A percentile compares a stretch with the other conserved stretches of the same genome.
Evolutionary conservation across 106 monocot species (phyloP).

Genomic region (Dendrobium officinale): DNA sequence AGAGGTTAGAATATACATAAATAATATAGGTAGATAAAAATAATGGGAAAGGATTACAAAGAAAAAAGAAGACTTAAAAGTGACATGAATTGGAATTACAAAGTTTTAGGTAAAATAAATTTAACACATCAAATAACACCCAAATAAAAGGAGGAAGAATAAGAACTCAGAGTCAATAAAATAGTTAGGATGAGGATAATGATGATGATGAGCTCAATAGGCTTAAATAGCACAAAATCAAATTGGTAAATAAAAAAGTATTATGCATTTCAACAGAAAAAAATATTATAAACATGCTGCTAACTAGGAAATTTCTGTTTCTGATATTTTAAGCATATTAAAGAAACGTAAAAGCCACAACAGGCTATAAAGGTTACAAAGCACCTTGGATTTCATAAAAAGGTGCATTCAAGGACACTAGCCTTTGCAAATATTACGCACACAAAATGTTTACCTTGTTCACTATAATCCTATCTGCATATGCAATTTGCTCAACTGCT

Average conservation of each 20-base stretch:
- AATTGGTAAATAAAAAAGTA: background rate
- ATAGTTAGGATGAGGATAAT: background rate
- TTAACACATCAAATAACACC: background rate
- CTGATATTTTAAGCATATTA: too few species aligned
- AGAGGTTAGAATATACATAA: too few species aligned
- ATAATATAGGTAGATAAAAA: background rate
- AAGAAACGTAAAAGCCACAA: too few species aligned
- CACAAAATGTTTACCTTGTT: slow-evolving; percentile 61
- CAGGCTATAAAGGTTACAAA: too few species aligned
- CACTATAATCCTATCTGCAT: slow-evolving; percentile 97
- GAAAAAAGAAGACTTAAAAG: background rate
- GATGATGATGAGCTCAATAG: background rate
- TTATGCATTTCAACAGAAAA: background rate
- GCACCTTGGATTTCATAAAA: too few species aligned
- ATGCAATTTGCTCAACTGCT: slow-evolving; percentile 96
- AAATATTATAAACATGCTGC: background rate
- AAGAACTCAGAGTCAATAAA: background rate
- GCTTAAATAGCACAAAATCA: background rate
- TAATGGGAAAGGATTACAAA: background rate
- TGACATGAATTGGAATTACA: background rate
- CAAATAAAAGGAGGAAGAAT: background rate
- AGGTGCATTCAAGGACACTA: too few species aligned
- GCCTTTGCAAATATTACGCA: too few species aligned
- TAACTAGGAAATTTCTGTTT: background rate
- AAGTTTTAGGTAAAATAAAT: background rate